phyloP scores from a whole-genome alignment of 345 rosid species.

The Aegle marmelos region DNA sequence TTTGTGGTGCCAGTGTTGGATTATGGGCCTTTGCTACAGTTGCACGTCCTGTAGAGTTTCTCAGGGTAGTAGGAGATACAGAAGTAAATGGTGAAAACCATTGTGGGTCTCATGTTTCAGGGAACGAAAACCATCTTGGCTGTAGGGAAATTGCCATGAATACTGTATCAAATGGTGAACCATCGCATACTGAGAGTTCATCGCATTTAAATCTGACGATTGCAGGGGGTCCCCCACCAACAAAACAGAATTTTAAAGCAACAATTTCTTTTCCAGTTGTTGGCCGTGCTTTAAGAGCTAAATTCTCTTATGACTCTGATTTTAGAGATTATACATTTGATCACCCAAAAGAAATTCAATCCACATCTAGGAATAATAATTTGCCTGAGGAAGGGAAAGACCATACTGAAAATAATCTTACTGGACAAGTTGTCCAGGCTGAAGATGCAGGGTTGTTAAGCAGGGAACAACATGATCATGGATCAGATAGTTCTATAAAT shows the following conservation, averaged over 20 bases:
- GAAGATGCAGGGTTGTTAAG: slow-evolving; percentile 21
- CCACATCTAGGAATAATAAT: slow-evolving; percentile 23
- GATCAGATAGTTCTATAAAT: slow-evolving; percentile 20
- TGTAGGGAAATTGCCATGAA: slow-evolving; percentile 9
- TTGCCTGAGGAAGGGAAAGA: slow-evolving; percentile 13
- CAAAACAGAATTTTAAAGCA: slow-evolving; percentile 85
- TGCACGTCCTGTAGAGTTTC: slow-evolving; percentile 64
- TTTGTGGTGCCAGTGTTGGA: slow-evolving; percentile 96
- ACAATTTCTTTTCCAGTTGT: slow-evolving; percentile 73
- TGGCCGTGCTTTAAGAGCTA: slow-evolving; percentile 72
- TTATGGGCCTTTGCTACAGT: slow-evolving; percentile 77
- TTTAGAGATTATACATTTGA: slow-evolving; percentile 40
- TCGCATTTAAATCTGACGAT: slow-evolving; percentile 64
- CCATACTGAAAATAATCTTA: slow-evolving; percentile 7
- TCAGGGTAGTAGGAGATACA: slow-evolving; percentile 62
- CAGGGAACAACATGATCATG: slow-evolving; percentile 17
- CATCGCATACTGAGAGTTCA: slow-evolving; percentile 24
- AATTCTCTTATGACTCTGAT: slow-evolving; percentile 54
- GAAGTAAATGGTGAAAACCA: slow-evolving; percentile 40
- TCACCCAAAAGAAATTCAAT: slow-evolving; percentile 27
- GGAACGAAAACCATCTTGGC: slow-evolving; percentile 20
- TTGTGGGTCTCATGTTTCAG: slow-evolving; percentile 27
- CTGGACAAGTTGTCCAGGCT: slow-evolving; percentile 25
- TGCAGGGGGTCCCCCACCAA: slow-evolving; percentile 94
- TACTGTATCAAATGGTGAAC: slow-evolving; percentile 19